Evolutionary conservation across 148 eudicot genomes (phyloP), one percentile per base, ranked within the genome.

Genomic region (Silene conica): DNA sequence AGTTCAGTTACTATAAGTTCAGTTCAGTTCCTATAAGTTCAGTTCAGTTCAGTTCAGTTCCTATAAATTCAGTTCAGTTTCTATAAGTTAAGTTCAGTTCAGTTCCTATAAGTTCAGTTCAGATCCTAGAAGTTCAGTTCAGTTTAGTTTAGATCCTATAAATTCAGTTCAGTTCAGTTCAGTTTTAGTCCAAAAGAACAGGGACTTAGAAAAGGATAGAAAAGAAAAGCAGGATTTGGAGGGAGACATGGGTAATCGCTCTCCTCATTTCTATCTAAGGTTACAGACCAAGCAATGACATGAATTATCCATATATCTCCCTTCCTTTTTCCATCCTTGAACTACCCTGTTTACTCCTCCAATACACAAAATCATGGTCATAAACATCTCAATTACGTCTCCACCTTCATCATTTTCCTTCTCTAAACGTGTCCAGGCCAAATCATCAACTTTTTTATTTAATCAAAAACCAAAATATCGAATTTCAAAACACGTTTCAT

Each of bases 321-420:
- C 55, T 70, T 45, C 13, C 20, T 72, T 78, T 62, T 34, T 31
- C 31, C n/a, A 61, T 18, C 72, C 66, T 59, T 8, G 70, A 56
- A 70, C 73, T 11, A 9, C 58, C 43, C 69, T 48, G 54, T 8
- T n/a, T 34, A 10, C 59, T 69, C 64, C 21, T 8, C 69, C 67
- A 22, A 45, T 25, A 63, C n/a, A 45, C 73, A 43, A 68, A 77
- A 85, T 67, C 83, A 92, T 88, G 89, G 69, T 83, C 34, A 73
- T 76, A 61, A 81, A 73, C 78, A 80, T 92, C 78, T 80, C 87
- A 2, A 76, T 86, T 11, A 81, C 80, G 63, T 81, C 83, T n/a
- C 80, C 78, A 14, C 79, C 76, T 45, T 22, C 77, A 19, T 78
- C 84, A 58, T 70, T 76, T 61, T 80, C 82, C 48, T 63, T 77